Conservation (phyloP, 2,329 filamentous ascomycete species). For the Calcarisporium arbuscula region DNA sequence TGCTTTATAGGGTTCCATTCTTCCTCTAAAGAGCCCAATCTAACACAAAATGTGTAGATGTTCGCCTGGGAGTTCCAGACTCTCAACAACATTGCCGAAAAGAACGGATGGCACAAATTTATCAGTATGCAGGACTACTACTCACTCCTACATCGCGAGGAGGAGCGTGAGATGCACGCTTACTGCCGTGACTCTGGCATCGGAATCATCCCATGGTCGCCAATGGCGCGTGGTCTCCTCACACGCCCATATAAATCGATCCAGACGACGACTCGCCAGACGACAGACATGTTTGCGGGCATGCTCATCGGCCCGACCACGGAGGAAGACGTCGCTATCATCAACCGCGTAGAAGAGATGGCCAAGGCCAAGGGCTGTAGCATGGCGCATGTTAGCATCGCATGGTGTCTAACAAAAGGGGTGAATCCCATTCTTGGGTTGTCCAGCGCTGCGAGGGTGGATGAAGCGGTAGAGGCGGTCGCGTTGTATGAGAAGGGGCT, state of each 20-base stretch:
- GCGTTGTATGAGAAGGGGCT: too few relatives aligned
- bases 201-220: conserved; percentile 11
- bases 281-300: too few relatives aligned
- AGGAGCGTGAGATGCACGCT: conserved; percentile 37
- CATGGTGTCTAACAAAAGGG: conserved; percentile 52
- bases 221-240: conserved; percentile 13
- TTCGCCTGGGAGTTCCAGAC: conserved; percentile 35
- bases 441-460: conserved; percentile 48
- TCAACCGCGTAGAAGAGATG: conserved; percentile 40
- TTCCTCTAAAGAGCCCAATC: too few relatives aligned
- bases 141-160: conserved; percentile 49
- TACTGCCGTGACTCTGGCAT: conserved; percentile 15
- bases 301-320: too few relatives aligned
- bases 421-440: conserved; percentile 56
- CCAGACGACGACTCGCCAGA: too few relatives aligned
- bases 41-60: too few relatives aligned
- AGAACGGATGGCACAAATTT: conserved; percentile 49
- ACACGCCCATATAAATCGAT: too few relatives aligned
- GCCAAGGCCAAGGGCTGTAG: conserved; percentile 48
- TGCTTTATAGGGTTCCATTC: too few relatives aligned
- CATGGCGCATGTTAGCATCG: conserved; percentile 58
- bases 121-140: conserved; percentile 51
- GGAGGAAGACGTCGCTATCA: conserved; percentile 18
- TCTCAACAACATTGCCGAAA: conserved; percentile 44
- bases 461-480: conserved; percentile 47